Evolutionary conservation across 2,329 filamentous ascomycete genomes (phyloP), one percentile per base, ranked within the genome.

Genomic region (Ceratocystis variospora): DNA sequence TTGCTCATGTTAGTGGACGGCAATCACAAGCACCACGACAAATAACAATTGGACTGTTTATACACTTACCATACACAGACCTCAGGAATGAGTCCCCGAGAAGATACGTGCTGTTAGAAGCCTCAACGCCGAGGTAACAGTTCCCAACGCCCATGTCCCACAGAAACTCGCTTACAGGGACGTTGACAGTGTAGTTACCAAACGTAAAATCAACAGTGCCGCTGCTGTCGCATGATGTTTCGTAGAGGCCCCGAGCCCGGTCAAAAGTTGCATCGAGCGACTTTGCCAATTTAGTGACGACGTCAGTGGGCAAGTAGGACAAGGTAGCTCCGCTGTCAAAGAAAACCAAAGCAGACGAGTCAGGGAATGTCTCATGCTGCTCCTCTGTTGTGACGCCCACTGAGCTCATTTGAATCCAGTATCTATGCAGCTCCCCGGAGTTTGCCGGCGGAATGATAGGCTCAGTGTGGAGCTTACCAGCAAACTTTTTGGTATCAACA

Each of bases 281-380:
- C 63, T 73, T 67, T 71, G 76, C 77, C 44, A 85, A 75, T 41
- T 73, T 70, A 33, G 74, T 69, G 67, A 83, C 80, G 67, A 88
- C 74, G 41, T 76, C 71, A 68, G 82, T 76, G 2, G 87, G 87
- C 1, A 90, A 79, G 69, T 86, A 83, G 73, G 82, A 87, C 66
- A 88, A 76, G 53, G 83, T 87, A 68, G 83, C 86, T 66, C 87
- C 87, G 15, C 83, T 86, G 74, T 88, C 86, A 31, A 88, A 78
- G 62, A 85, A 79, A 37, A 82, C 79, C 33, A 78, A 73, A 7
- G 78, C 70, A 17, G 78, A 74, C 48, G 75, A 75, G 67, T 71
- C 61, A 50, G 68, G 25, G 67, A 71, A 71, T 6, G 68, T 70
- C 31, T 66, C 68, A 7, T 62, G 55, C 10, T 64, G 68, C 48